A percentile compares a stretch with the other conserved stretches of the same genome.
Conservation (phyloP, 371 early-diverging fungal species). For the Lichtheimia hyalospora region DNA sequence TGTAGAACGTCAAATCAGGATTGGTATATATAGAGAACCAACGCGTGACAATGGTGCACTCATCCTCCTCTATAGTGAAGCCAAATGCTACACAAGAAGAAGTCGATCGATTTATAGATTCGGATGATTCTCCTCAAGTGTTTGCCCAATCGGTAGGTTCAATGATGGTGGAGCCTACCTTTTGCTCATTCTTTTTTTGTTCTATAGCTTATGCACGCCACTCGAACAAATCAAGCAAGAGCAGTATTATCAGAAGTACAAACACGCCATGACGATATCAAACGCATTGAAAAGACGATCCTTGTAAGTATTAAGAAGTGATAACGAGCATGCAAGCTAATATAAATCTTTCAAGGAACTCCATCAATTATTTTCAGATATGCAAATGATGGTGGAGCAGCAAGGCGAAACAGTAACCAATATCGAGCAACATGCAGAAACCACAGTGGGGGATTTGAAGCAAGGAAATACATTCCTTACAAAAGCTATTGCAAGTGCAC, state of each 20-base stretch:
- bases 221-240: slow-evolving; percentile 71
- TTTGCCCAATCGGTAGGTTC: slow-evolving; percentile 75
- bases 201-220: slow-evolving; percentile 60
- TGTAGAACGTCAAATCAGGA: slow-evolving; percentile 82
- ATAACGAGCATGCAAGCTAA: slow-evolving; percentile 60
- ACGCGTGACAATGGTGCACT: background rate
- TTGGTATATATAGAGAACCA: slow-evolving; percentile 54
- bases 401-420: slow-evolving; percentile 72
- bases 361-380: slow-evolving; percentile 51
- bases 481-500: slow-evolving; percentile 66
- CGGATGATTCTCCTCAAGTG: slow-evolving; percentile 66
- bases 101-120: slow-evolving; percentile 66
- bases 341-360: slow-evolving; percentile 12
- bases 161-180: background rate
- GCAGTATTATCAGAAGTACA: slow-evolving; percentile 77
- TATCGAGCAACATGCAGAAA: slow-evolving; percentile 63
- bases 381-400: slow-evolving; percentile 78
- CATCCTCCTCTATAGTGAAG: slow-evolving; percentile 48
- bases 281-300: slow-evolving; percentile 77
- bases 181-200: background rate
- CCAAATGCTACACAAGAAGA: slow-evolving; percentile 80
- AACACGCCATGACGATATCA: slow-evolving; percentile 76
- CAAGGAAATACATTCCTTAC: slow-evolving; percentile 64
- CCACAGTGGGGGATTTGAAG: slow-evolving; percentile 62
- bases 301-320: slow-evolving; percentile 45